Conservation (phyloP, 1,284 basidiomycete genomes). For the Cutaneotrichosporon cavernicola region DNA sequence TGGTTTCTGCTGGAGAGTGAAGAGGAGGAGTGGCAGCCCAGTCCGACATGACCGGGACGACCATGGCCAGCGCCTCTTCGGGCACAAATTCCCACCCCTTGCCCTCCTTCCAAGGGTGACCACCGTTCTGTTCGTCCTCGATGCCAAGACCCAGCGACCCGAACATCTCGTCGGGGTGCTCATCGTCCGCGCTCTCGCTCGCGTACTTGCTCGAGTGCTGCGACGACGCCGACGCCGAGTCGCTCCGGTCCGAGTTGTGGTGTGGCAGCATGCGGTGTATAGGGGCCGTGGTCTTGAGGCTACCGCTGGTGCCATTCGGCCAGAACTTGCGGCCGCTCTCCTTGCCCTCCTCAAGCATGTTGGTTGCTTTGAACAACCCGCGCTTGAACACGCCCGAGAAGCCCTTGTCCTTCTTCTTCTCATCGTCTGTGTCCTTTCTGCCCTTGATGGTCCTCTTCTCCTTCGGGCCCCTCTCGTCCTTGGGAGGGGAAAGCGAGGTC, state of each 20-base stretch:
- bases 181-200: conserved; percentile 20
- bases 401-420: conserved; percentile 28
- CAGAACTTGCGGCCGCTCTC: conserved; percentile 21
- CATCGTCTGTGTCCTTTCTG: conserved; percentile 34
- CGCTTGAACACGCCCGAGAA: conserved; percentile 44
- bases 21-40: not conserved
- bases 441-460: conserved; percentile 14
- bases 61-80: conserved; percentile 52
- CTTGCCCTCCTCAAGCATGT: conserved; percentile 41
- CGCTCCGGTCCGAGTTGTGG: conserved; percentile 19
- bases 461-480: conserved; percentile 20
- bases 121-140: conserved; percentile 32
- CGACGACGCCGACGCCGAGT: conserved; percentile 25
- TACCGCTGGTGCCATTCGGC: conserved; percentile 11
- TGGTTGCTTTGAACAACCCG: conserved; percentile 38
- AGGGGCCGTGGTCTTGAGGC: not conserved
- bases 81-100: conserved; percentile 51
- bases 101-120: conserved; percentile 38
- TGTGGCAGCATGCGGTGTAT: conserved; percentile 6
- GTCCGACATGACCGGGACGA: conserved; percentile 41
- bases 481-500: conserved; percentile 10
- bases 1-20: conserved; percentile 10
- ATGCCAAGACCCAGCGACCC: conserved; percentile 28
- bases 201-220: conserved; percentile 18
- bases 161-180: conserved; percentile 20